Evolutionary conservation across 2,329 filamentous ascomycete genomes (phyloP), one percentile per base, ranked within the genome.

Genomic region (Neophaeococcomyces aloes): DNA sequence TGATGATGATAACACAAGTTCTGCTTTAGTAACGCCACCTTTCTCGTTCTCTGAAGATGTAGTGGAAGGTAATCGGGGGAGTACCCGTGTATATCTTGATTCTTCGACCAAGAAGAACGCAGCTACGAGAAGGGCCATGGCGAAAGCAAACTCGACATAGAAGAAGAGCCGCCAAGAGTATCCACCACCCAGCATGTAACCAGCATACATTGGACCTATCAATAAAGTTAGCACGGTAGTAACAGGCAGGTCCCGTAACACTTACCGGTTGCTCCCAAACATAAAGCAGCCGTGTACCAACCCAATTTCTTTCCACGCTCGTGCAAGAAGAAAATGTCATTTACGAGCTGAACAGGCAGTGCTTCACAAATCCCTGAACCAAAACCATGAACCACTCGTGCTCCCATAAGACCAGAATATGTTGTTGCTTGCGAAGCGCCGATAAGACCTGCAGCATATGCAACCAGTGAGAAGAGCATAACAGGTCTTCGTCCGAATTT

Each of bases 111-210:
- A 72, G 46, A 79, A 61, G 53, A 78, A 75, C 0, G 71, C 65
- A 6, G 70, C 51, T 33, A 75, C 59, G 46, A 63, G 59, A 37
- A 63, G 55, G 4, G 57, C 58, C 7, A 59, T 59, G 2, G 69
- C 66, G 41, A 79, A 78, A 2, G 73, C 75, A 37, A 75, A 66
- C 48, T 72, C 68, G 42, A 78, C 74, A 55, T 77, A 78, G 63
- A 78, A 79, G 61, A 74, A 79, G 0, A 78, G 66, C 13, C 71
- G 64, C 74, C 75, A 79, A 5, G 73, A 75, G 53, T 74, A 70
- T 7, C 72, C 71, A 1, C 66, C 74, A 0, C 69, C 66, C 5
- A 79, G 68, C 74, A 79, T 78, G 56, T 78, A 78, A 10, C 75
- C 74, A 1, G 75, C 73, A 38, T 74, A 76, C 1, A 79, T 61